Evolutionary conservation across 176 grass and related monocot genomes (phyloP), one percentile per base, ranked within the genome.

Genomic region (Typha latifolia): DNA sequence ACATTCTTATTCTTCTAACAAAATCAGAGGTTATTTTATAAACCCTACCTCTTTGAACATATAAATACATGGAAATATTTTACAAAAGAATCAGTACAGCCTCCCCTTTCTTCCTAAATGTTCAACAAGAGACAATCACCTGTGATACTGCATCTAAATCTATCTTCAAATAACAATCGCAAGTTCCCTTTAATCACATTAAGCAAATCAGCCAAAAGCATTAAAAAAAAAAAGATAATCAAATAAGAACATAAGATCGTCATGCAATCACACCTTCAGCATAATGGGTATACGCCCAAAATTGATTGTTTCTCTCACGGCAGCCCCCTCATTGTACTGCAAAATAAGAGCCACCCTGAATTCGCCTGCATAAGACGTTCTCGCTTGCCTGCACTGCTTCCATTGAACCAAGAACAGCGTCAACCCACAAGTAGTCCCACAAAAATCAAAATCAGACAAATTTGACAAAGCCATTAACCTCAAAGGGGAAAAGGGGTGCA

Each of bases 221-320:
- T n/a, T n/a, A n/a, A n/a, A n/a, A n/a, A n/a, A n/a, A 23, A 57
- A 14, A 16, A 66, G 71, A 18, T 2, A 71, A 51, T 20, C 22
- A 68, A 49, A 71, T 14, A 67, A 7, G 31, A 13, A 53, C 75
- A 66, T 51, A 53, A 29, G 49, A 43, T 43, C 37, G 37, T 10
- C 37, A 43, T 80, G 83, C 47, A 74, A 47, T 51, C 59, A 53
- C 64, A 96, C 93, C 93, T 79, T 96, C 74, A 96, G 72, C 93
- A 96, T 96, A 74, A 96, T 91, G 31, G 93, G 93, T 43, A 96
- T 72, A 82, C 86, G 15, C 29, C 93, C 93, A 64, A 91, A 96
- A 77, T 71, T 91, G 72, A 89, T 78, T 49, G 8, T 78, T 50
- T 89, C 82, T 51, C 87, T 85, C 56, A 91, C 72, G 56, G 63